Base-by-base conservation (phyloP, 345 rosid species). In the Conringia planisiliqua region DNA sequence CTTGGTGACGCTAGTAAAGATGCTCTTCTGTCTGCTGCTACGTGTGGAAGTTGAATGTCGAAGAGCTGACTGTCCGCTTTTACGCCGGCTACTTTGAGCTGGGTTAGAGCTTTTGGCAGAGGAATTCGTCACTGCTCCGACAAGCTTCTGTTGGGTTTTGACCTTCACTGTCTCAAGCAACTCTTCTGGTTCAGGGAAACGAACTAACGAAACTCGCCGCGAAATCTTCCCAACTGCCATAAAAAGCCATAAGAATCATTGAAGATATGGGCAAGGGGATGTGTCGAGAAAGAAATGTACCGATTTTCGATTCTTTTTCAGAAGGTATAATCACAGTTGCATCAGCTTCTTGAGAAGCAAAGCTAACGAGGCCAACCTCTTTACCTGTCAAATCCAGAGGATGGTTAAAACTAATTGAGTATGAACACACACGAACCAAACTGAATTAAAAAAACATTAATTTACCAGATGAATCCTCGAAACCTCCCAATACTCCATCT, bases 151-250 rank as follows among this genome's bases (percentile, higher is more conserved):
- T 58, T 66, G 61, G 10, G 58, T 36, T 52, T 71, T 71, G 13
- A 70, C 38, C 29, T 29, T 72, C 16, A 35, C 42, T 20, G 72
- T 60, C 70, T 86, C 87, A 3, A 57, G 43, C 10, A 87, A 78
- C 71, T 90, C 87, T 17, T 83, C 71, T 5, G 97, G 92, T 14
- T 88, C 96, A 14, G 88, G 88, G 73, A 74, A 86, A 61, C 85
- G 83, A 54, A 85, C 89, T 16, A 92, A 71, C 2, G 96, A 80
- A 26, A 87, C 87, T 64, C 86, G 78, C 12, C 89, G 73, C 14
- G 92, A 76, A 68, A 90, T 79, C 76, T 85, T 88, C 64, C 88
- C 90, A 66, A 61, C 96, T 92, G 52, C 13, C 71, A 82, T 73
- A 61, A 67, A 39, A n/a, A 32, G 3, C 42, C 42, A 60, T 40